Evolutionary conservation across 1,284 basidiomycete species (phyloP), one percentile per base, ranked within the genome.

Genomic region (Marasmius sp.): DNA sequence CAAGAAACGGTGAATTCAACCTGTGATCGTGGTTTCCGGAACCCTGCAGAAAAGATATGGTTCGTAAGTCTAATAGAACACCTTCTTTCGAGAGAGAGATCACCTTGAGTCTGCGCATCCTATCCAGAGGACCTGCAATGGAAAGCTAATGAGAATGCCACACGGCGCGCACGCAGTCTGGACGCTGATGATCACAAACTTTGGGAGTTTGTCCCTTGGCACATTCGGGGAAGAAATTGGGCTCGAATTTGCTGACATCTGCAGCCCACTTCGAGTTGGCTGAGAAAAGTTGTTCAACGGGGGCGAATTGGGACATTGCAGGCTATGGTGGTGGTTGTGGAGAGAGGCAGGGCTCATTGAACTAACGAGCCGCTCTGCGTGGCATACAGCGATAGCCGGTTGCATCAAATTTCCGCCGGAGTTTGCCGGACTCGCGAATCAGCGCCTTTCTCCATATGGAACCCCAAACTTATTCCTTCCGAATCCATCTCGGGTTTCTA

Each of bases 101-200:
- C n/a, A 54, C 52, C 52, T 54, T 18, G 86, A 88, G 74, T 90
- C 88, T 33, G 85, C 79, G 70, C 87, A 90, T 52, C 88, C 91
- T 67, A 92, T 82, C 89, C 90, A 92, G 66, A 91, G 84, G 47
- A 91, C 77, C 83, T 85, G 55, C 10, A 49, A 51, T 33, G 43
- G 49, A 50, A 64, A 22, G 37, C 22, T 66, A 47, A n/a, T 39
- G 27, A 57, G 56, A 51, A 33, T 37, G 52, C 22, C 47, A 49
- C 56, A 51, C 20, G 50, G 52, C 55, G 61, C 58, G 52, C 5
- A 27, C 27, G 27, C 27, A 27, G 27, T 27, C 27, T 27, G 48
- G 16, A 60, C 53, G 66, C 89, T 89, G 64, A 88, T 79, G 55
- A 86, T 61, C 78, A 62, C 72, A 50, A 62, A 79, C 83, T 76